phyloP scores from a whole-genome alignment of 805 yeast species.

The Schwanniomyces yamadae region DNA sequence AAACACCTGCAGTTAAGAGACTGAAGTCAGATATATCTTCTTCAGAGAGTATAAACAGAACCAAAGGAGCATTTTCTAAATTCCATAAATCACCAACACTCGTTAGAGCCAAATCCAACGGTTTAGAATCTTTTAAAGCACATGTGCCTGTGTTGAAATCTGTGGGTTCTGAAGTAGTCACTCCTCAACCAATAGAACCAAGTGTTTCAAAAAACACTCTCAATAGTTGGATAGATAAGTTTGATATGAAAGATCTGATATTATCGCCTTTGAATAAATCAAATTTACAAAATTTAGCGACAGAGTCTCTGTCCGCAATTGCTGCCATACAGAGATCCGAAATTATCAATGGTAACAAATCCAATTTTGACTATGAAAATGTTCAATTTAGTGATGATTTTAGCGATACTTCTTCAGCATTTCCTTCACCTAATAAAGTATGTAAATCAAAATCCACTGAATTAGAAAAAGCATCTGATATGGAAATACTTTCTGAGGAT shows the following conservation, averaged over 20 bases:
- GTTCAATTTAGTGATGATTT: conserved; percentile 15
- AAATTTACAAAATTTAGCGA: neutral
- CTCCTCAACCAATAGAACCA: neutral
- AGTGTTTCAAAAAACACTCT: conserved; percentile 8
- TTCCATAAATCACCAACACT: conserved; percentile 30
- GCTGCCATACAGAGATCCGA: too few relatives aligned
- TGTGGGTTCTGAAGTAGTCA: neutral
- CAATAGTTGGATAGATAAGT: conserved; percentile 31
- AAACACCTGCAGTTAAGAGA: conserved; percentile 35
- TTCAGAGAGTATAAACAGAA: conserved; percentile 15
- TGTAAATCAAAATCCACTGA: neutral
- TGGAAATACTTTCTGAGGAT: conserved; percentile 11
- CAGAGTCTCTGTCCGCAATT: too few relatives aligned
- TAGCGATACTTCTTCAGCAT: conserved; percentile 9
- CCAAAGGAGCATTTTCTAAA: conserved; percentile 10
- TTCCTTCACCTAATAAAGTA: conserved; percentile 1
- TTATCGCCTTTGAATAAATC: conserved; percentile 14
- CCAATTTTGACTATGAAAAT: conserved; percentile 1
- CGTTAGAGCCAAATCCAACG: conserved; percentile 38
- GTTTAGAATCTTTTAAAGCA: conserved; percentile 6
- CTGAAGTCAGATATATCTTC: conserved; percentile 30
- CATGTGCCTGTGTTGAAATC: neutral
- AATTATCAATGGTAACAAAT: neutral
- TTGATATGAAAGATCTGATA: conserved; percentile 17
- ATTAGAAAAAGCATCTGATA: neutral